These are phyloP conservation scores for Lachnellula arida DNA, from an alignment of 2,329 filamentous ascomycete species.

Conservation along the genomic window DNA sequence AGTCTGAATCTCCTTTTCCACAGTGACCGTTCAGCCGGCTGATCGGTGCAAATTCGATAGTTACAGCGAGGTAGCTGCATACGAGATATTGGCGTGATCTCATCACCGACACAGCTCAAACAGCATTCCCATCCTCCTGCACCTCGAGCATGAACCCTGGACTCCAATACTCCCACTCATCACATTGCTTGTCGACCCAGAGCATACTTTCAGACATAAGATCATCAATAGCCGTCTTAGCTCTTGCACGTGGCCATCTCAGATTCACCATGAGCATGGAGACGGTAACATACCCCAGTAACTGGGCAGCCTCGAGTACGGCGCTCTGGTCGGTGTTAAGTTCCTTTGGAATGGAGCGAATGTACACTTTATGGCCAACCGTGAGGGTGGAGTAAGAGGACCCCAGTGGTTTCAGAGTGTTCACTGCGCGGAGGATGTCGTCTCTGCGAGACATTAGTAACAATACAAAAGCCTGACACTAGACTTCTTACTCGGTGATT, in stretches of 20 bases:
- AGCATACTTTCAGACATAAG: constrained; percentile 83
- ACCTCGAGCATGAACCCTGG: constrained; percentile 60
- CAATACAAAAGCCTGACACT: neutral
- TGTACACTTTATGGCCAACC: constrained; percentile 81
- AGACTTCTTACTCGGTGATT: constrained; percentile 63
- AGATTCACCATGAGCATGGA: constrained; percentile 86
- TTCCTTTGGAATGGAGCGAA: constrained; percentile 90
- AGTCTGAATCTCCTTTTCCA: neutral
- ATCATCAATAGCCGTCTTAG: constrained; percentile 88
- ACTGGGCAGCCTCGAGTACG: constrained; percentile 84
- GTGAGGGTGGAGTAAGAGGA: constrained; percentile 81
- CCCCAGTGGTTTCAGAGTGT: constrained; percentile 79
- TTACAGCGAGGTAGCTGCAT: neutral
- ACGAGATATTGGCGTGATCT: neutral
- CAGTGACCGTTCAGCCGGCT: neutral
- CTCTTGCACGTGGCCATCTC: constrained; percentile 76
- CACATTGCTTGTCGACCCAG: constrained; percentile 84
- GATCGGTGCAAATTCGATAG: neutral
- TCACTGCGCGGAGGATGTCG: constrained; percentile 85
- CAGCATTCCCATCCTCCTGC: constrained; percentile 15
- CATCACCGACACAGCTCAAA: constrained; percentile 3
- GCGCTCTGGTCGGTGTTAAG: constrained; percentile 90
- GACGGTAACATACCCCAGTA: constrained; percentile 84
- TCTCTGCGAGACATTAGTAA: constrained; percentile 49
- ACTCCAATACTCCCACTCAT: constrained; percentile 93